phyloP scores from a whole-genome alignment of 495 filamentous ascomycete genomes.

The Neurospora sp. region DNA sequence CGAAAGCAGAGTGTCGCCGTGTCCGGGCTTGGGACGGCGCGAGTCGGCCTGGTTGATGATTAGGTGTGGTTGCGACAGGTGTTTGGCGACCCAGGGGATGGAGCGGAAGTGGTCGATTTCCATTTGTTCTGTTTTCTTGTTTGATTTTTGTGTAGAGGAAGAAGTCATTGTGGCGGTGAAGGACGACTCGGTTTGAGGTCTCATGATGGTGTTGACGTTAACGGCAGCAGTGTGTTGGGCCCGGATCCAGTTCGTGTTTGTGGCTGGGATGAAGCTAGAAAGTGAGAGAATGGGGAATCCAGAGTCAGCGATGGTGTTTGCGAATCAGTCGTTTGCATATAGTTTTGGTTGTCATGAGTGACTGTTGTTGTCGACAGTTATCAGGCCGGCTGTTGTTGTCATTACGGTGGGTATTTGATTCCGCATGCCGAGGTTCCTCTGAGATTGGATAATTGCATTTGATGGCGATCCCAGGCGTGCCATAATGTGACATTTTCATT shows the following conservation, averaged over 20 bases:
- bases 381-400: neutral
- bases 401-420: neutral
- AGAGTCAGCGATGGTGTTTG: neutral
- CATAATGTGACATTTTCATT: neutral
- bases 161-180: neutral
- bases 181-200: neutral
- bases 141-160: neutral
- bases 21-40: slow-evolving; percentile 31
- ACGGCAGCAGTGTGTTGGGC: neutral
- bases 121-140: neutral
- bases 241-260: neutral
- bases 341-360: neutral
- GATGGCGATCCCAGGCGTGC: neutral
- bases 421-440: neutral
- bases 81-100: slow-evolving; percentile 49
- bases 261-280: neutral
- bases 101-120: slow-evolving; percentile 38
- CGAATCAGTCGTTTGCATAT: neutral
- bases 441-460: neutral
- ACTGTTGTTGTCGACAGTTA: neutral
- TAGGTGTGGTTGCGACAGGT: slow-evolving; percentile 28
- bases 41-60: slow-evolving; percentile 21
- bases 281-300: neutral
- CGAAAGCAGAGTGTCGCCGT: slow-evolving; percentile 47
- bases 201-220: neutral